Base-by-base conservation (phyloP, 2,329 filamentous ascomycete genomes). In the Monilinia laxa region DNA sequence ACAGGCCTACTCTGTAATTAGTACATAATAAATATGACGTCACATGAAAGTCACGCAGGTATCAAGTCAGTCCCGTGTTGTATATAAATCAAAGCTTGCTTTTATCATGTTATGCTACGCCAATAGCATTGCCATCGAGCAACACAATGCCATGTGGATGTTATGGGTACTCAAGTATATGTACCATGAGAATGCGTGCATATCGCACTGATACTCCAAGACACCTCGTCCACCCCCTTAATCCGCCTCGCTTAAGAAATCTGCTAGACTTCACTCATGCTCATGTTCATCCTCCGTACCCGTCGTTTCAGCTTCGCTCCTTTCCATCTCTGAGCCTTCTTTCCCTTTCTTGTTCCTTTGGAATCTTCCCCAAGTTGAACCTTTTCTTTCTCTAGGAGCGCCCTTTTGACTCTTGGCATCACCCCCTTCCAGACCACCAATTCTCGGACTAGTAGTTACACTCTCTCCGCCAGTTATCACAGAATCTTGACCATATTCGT, bases 401-500 rank as follows among this genome's bases (percentile, higher is more conserved):
- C 68, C 67, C 11, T 67, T 57, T 70, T 80, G 82, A 5, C 76
- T 76, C 54, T 81, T 79, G 68, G 77, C 81, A 59, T 76, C 76
- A 6, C 70, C 74, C 35, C 80, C 82, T 71, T 79, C 81, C 38
- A 79, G 78, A 31, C 83, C 80, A 1, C 84, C 84, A n/a, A 87
- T 75, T 11, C 81, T 82, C 1, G 85, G 83, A 73, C 83, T 87
- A 74, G 82, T 85, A 3, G 82, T 79, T 70, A 52, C 52, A 47
- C 52, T 57, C 28, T 47, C 52, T 47, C 62, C 62, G 11, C 62
- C 62, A 20, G 40, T 55, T 11, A 38, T 11, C 38, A 55, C 14
- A 23, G 83, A 81, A 69, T 86, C 84, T 28, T 79, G 82, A 9
- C 81, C 74, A 57, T 85, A 83, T 52, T 85, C 85, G 23, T 84